Evolutionary conservation across 345 rosid species (phyloP), one percentile per base, ranked within the genome.

Genomic region (Lepidium aucheri): DNA sequence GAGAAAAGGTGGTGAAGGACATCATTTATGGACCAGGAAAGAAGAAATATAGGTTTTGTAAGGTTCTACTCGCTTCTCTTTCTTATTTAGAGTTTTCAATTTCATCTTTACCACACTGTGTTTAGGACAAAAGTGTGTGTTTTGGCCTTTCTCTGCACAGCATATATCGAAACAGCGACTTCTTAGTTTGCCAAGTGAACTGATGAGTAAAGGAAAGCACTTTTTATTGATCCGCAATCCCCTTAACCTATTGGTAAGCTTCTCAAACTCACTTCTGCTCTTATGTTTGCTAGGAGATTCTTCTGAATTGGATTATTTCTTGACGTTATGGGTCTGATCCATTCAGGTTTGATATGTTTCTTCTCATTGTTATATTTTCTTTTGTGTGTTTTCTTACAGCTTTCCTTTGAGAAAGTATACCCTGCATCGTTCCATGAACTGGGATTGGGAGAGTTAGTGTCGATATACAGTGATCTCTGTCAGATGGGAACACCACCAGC

Each of bases 141-240:
- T 50, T 63, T 24, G 38, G 7, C 39, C 6, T 32, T 57, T 50
- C 16, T 43, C 46, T 47, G 49, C 15, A 45, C 83, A 91, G 96
- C 91, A 91, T 65, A 69, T 91, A 0, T 76, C 87, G 60, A 91
- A 91, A 78, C 80, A 88, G 50, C 68, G 85, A 50, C 26, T 86
- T 32, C 75, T 77, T 55, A 86, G 94, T 73, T 78, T 88, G 78
- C 81, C 90, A 30, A 72, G 47, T 72, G 89, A 88, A 47, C 67
- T 91, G 72, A 60, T 91, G 84, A 77, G 82, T 78, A 81, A 84
- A 75, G 98, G 92, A 60, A 86, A 86, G 58, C 98, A 91, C 74
- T 80, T 91, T 60, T 76, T 91, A 54, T 70, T 91, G 77, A 86
- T 88, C 43, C 78, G 87, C 38, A 85, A 81, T 78, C 96, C 96